Conservation (phyloP, 2,329 filamentous ascomycete species). For the Nemania diffusa region DNA sequence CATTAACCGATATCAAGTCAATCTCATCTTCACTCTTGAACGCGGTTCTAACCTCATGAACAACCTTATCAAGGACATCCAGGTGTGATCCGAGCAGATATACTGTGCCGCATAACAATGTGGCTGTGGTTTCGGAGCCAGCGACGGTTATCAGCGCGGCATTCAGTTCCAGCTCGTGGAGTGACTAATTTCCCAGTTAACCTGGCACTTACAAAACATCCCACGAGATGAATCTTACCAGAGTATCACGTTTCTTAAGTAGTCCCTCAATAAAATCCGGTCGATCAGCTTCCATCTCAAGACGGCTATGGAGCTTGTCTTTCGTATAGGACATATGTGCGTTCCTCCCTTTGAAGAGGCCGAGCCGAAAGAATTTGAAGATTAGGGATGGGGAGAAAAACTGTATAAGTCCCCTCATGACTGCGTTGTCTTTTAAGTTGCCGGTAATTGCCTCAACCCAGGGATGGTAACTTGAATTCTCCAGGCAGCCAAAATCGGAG, state of each 20-base stretch:
- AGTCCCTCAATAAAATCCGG: slow-evolving; percentile 32
- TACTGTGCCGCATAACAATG: slow-evolving; percentile 15
- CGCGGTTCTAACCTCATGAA: slow-evolving; percentile 52
- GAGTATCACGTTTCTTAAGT: slow-evolving; percentile 17
- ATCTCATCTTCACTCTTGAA: slow-evolving; percentile 52
- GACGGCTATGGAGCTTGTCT: slow-evolving; percentile 5
- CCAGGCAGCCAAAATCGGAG: slow-evolving; percentile 37
- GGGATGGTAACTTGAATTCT: slow-evolving; percentile 25
- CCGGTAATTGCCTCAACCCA: slow-evolving; percentile 35
- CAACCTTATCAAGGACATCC: slow-evolving; percentile 47
- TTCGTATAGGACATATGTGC: slow-evolving; percentile 13
- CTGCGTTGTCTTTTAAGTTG: slow-evolving; percentile 12
- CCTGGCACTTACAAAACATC: background rate
- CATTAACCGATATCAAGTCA: slow-evolving; percentile 37
- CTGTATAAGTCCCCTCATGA: slow-evolving; percentile 17
- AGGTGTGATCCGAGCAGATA: slow-evolving; percentile 53
- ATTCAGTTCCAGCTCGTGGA: slow-evolving; percentile 20
- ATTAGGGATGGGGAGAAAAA: slow-evolving; percentile 6
- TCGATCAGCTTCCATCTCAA: slow-evolving; percentile 10
- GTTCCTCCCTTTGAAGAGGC: slow-evolving; percentile 20
- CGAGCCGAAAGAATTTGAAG: slow-evolving; percentile 12
- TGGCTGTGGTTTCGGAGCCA: slow-evolving; percentile 31
- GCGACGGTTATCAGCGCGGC: slow-evolving; percentile 16
- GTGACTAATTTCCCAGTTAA: slow-evolving; percentile 2
- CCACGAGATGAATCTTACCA: slow-evolving; percentile 4